phyloP scores from a whole-genome alignment of 345 rosid species.

The Syzygium jambos region DNA sequence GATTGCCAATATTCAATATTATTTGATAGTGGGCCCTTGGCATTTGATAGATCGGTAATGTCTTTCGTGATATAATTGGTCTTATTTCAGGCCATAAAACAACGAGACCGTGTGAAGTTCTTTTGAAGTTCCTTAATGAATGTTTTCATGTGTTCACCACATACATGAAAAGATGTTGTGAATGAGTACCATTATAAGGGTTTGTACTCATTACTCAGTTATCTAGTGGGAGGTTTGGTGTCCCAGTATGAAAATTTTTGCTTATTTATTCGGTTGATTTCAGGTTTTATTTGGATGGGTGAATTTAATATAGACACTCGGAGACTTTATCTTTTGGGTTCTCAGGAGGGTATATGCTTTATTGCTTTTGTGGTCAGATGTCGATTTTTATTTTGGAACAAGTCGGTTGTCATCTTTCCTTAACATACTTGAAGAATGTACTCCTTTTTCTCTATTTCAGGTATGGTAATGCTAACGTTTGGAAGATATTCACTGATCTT shows the following conservation, averaged over 20 bases:
- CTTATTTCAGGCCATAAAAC: neutral
- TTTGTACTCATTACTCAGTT: neutral
- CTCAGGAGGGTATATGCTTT: neutral
- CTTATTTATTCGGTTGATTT: neutral
- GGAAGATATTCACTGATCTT: conserved; percentile 93
- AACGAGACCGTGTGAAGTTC: neutral
- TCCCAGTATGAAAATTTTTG: neutral
- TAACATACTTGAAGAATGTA: neutral
- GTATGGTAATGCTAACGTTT: conserved; percentile 92
- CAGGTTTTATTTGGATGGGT: neutral
- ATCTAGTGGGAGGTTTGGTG: neutral
- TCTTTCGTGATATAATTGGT: neutral
- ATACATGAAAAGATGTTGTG: neutral
- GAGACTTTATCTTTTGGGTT: neutral
- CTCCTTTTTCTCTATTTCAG: conserved; percentile 23
- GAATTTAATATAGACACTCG: neutral
- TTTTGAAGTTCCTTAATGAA: neutral
- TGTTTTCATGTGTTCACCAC: neutral
- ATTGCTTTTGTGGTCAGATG: neutral
- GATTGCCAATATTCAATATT: neutral
- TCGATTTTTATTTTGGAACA: neutral
- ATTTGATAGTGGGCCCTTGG: neutral
- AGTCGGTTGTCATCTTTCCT: neutral
- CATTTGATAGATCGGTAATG: neutral
- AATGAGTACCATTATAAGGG: neutral